Conservation (phyloP, 305 asterid genomes). For the Solanum hybrid region DNA sequence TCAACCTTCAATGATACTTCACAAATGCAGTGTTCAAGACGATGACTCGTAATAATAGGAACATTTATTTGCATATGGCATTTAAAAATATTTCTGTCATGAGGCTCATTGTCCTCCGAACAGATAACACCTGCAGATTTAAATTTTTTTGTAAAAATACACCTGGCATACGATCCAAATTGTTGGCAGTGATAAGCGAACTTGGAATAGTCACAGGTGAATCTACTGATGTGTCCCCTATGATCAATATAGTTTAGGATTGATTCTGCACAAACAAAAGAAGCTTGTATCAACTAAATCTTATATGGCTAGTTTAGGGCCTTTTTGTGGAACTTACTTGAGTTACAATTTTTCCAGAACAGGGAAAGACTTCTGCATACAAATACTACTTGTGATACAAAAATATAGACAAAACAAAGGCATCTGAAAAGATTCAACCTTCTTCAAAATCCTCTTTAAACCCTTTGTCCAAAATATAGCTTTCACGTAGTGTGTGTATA, state of each 20-base stretch:
- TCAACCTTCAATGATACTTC: not conserved
- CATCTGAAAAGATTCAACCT: not conserved
- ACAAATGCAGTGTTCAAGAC: not conserved
- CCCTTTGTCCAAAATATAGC: not conserved
- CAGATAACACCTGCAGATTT: not conserved
- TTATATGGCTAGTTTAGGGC: not conserved
- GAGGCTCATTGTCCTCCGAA: not conserved
- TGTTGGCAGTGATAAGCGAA: slow-evolving; percentile 71
- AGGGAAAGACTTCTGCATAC: not conserved
- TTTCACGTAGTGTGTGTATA: not conserved
- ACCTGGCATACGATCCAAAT: slow-evolving; percentile 78
- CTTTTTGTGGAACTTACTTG: not conserved
- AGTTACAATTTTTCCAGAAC: not conserved
- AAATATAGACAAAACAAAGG: not conserved
- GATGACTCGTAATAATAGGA: not conserved
- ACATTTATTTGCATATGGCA: not conserved
- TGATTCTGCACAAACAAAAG: slow-evolving; percentile 39
- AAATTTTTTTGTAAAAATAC: not conserved
- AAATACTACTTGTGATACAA: not conserved
- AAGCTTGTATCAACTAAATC: not conserved
- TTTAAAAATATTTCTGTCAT: not conserved
- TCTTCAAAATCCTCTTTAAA: not conserved
- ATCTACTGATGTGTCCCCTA: slow-evolving; percentile 21
- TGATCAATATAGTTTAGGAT: slow-evolving; percentile 43
- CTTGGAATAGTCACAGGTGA: slow-evolving; percentile 27